Conservation (phyloP, 495 filamentous ascomycete species). For the Bathelium albidoporum region DNA sequence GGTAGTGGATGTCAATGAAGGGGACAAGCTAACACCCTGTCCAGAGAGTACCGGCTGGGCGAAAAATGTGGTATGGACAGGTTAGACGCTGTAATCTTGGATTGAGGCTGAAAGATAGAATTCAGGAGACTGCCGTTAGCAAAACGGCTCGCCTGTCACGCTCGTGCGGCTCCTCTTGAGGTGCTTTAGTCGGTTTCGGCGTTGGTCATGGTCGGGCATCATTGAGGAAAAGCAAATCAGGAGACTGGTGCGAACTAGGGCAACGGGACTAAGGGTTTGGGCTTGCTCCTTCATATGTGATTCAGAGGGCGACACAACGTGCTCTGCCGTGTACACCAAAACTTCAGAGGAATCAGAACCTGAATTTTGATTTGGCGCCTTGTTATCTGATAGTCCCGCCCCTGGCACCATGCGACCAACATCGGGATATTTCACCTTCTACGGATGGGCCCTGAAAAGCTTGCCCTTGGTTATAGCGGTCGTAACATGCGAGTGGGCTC, state of each 20-base stretch:
- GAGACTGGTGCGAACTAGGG: background rate
- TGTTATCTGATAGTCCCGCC: background rate
- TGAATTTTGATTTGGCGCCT: background rate
- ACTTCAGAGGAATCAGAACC: background rate
- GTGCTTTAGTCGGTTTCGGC: background rate
- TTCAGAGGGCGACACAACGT: background rate
- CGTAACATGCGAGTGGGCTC: background rate
- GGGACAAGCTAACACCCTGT: constrained; percentile 4
- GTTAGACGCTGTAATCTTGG: background rate
- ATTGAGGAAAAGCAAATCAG: background rate
- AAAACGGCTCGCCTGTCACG: background rate
- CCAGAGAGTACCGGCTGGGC: constrained; percentile 33
- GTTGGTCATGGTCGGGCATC: background rate
- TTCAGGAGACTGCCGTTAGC: constrained; percentile 1
- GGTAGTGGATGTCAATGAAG: background rate
- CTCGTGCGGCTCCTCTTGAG: background rate
- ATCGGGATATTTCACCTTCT: background rate
- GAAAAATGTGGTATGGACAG: constrained; percentile 33
- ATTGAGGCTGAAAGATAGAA: background rate
- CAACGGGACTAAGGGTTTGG: background rate
- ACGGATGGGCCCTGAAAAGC: too few species aligned
- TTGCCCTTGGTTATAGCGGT: background rate
- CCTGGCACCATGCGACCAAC: background rate
- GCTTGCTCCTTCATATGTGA: background rate
- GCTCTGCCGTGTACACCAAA: background rate